Evolutionary conservation across 305 asterid species (phyloP).

Genomic region (Solanum chacoense): DNA sequence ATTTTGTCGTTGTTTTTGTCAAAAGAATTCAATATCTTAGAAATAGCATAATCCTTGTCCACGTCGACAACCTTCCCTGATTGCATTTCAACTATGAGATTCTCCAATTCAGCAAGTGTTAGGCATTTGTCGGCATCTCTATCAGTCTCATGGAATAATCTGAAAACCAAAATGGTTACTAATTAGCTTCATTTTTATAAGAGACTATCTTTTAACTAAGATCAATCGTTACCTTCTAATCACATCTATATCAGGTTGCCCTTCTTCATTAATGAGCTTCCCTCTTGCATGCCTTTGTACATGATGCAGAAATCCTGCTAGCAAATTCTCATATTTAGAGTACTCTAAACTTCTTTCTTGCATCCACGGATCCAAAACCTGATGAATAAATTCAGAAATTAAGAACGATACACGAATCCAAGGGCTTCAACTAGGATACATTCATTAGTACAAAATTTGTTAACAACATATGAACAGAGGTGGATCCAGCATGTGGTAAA

Average conservation of each 20-base stretch:
- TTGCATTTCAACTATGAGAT: conserved; percentile 30
- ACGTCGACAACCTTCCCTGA: conserved; percentile 21
- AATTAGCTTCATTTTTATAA: not conserved
- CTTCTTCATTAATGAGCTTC: conserved; percentile 34
- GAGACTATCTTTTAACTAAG: not conserved
- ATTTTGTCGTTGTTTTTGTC: conserved; percentile 24
- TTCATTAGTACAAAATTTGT: not conserved
- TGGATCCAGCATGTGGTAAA: not conserved
- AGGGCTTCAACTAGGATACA: not conserved
- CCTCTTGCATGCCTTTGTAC: conserved; percentile 38
- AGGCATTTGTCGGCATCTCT: conserved; percentile 27
- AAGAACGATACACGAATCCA: not conserved
- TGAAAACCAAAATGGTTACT: conserved; percentile 1
- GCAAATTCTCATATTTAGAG: conserved; percentile 35
- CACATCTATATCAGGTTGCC: conserved; percentile 34
- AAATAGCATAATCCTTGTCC: conserved; percentile 30
- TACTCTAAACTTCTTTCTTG: conserved; percentile 43
- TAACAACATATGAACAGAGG: not conserved
- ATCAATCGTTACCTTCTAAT: conserved; percentile 23
- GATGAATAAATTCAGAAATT: not conserved
- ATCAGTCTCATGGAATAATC: conserved; percentile 31
- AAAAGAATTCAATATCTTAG: conserved; percentile 26
- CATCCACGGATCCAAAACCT: conserved; percentile 38
- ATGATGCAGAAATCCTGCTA: conserved; percentile 34
- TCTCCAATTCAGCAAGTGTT: conserved; percentile 27